phyloP scores from a whole-genome alignment of 768 basidiomycete species.

The Tremella yokohamensis region DNA sequence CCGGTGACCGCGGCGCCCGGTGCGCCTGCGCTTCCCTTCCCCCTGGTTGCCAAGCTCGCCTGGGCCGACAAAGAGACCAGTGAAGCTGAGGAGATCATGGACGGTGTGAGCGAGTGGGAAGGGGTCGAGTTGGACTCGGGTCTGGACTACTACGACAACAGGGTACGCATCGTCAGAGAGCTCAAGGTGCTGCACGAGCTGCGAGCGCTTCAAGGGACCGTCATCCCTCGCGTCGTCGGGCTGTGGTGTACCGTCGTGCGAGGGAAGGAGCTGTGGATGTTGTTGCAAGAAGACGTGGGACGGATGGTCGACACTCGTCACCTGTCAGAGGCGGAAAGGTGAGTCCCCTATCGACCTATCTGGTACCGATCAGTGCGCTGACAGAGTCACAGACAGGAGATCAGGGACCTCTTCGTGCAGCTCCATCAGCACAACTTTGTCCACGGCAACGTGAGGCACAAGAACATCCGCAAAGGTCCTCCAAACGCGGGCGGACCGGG shows the following conservation, averaged over 20 bases:
- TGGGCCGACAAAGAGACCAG: background rate
- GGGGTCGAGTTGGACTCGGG: too few species aligned
- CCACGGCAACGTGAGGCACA: too few species aligned
- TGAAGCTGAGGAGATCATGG: background rate
- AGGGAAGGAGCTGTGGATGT: background rate
- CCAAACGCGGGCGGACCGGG: too few species aligned
- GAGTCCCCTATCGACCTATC: too few species aligned
- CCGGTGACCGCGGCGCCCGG: background rate
- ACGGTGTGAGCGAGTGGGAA: background rate
- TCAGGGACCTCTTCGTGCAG: too few species aligned
- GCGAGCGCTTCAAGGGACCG: background rate
- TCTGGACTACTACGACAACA: background rate
- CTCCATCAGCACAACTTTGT: too few species aligned
- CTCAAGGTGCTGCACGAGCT: background rate
- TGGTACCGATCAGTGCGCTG: too few species aligned
- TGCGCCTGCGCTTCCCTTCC: background rate
- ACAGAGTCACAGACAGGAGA: too few species aligned
- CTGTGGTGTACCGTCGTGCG: background rate
- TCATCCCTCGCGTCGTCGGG: background rate
- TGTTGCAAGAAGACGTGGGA: background rate
- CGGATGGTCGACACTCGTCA: too few species aligned
- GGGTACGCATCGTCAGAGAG: background rate
- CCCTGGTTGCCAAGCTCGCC: background rate
- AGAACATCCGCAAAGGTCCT: too few species aligned
- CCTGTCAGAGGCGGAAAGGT: too few species aligned